Base-by-base conservation (phyloP, 1,139 yeast species). In the Saccharomyces hybrid region DNA sequence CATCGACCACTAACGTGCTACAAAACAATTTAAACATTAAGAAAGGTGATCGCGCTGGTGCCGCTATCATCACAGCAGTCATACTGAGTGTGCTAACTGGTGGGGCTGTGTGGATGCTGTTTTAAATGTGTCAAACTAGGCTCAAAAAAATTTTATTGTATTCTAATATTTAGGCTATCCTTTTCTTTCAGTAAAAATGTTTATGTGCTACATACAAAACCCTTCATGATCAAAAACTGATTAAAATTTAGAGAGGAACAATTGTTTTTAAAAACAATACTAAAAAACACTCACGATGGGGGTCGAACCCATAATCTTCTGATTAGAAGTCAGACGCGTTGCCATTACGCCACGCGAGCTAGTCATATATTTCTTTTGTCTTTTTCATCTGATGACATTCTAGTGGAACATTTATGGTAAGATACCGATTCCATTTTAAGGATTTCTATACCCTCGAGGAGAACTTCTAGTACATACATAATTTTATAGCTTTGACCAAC, bases 31-130 rank as follows among this genome's bases (percentile, higher is more conserved):
- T 88, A 60, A 66, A 69, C 8, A 77, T 89, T 53, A 74, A 77
- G 48, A 67, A 74, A 3, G 83, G 82, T 54, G 97, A 88, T 69
- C 79, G 73, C 56, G 96, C 91, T 0, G 97, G 97, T 47, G 97
- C 97, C 1, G 88, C 90, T 42, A 77, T 89, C 44, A 76, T 88
- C 53, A 91, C 97, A 2, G 91, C 88, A 1, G 66, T 88, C 14
- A 77, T 88, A n/a, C 78, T 88, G 49, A 77, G 80, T 2, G 71
- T 81, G 5, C 67, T 88, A 44, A 68, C 83, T 30, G 89, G 82
- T 23, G 78, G 87, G 25, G 80, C 86, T 48, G 78, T 82, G 23
- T 89, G 97, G 96, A 81, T 89, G 79, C 69, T 86, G 55, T 69
- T 80, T 53, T 80, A 65, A 13, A 8, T 14, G 16, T 9, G 26